Evolutionary conservation across 306 rosid species (phyloP).

Genomic region (Castanea crenata): DNA sequence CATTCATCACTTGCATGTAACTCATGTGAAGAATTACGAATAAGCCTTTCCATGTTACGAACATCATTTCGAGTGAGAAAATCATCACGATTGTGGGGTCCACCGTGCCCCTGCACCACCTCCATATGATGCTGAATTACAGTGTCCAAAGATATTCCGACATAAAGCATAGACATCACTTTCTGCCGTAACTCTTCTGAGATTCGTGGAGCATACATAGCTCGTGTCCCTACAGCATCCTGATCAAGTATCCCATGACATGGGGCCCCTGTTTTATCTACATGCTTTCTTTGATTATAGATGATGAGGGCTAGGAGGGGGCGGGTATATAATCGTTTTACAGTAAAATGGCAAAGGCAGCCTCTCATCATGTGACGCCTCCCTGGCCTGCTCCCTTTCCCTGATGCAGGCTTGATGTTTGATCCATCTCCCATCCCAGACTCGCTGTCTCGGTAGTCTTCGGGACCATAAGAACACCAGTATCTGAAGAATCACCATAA

Average conservation of each 20-base stretch:
- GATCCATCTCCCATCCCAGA: slow-evolving; percentile 36
- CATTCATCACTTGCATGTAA: slow-evolving; percentile 48
- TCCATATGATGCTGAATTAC: slow-evolving; percentile 67
- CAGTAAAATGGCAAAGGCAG: slow-evolving; percentile 79
- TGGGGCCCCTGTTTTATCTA: slow-evolving; percentile 67
- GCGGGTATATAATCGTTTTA: slow-evolving; percentile 63
- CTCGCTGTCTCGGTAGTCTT: slow-evolving; percentile 65
- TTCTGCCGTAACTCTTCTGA: slow-evolving; percentile 80
- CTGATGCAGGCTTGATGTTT: slow-evolving; percentile 60
- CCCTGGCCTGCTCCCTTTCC: slow-evolving; percentile 86
- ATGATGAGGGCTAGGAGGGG: slow-evolving; percentile 66
- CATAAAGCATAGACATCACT: slow-evolving; percentile 74
- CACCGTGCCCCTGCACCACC: slow-evolving; percentile 63
- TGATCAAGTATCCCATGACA: slow-evolving; percentile 76
- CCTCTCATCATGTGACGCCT: slow-evolving; percentile 92
- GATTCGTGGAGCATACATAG: slow-evolving; percentile 83
- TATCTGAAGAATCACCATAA: slow-evolving; percentile 43
- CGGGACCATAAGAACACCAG: slow-evolving; percentile 95
- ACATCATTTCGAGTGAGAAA: slow-evolving; percentile 73
- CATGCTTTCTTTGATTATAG: slow-evolving; percentile 72
- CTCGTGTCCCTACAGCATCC: slow-evolving; percentile 82
- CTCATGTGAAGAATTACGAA: slow-evolving; percentile 56
- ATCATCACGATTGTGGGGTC: slow-evolving; percentile 77
- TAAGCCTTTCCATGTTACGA: slow-evolving; percentile 77
- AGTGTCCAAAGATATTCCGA: slow-evolving; percentile 61